Evolutionary conservation across 805 yeast species (phyloP).

Genomic region (Isabelozyma heimii): DNA sequence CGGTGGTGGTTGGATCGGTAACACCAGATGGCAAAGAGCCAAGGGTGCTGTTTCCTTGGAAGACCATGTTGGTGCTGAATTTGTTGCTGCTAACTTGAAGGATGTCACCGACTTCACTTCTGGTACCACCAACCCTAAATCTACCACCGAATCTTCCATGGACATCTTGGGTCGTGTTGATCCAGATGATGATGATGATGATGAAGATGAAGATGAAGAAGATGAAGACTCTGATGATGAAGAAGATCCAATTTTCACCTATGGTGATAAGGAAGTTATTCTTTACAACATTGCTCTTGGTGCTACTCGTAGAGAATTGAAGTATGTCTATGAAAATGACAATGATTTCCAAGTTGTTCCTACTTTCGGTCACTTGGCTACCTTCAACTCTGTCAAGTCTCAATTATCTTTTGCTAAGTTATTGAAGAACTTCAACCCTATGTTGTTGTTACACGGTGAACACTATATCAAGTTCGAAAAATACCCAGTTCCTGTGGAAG

Average conservation of each 20-base stretch:
- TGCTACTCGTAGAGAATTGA: constrained; percentile 71
- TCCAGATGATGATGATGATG: constrained; percentile 47
- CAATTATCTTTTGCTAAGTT: constrained; percentile 56
- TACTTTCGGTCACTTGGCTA: constrained; percentile 86
- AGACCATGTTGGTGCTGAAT: constrained; percentile 59
- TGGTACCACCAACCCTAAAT: constrained; percentile 53
- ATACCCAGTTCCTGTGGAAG: constrained; percentile 78
- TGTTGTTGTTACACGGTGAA: constrained; percentile 91
- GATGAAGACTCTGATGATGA: constrained; percentile 34
- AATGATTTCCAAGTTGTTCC: constrained; percentile 83
- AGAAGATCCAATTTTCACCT: constrained; percentile 50
- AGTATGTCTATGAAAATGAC: constrained; percentile 76
- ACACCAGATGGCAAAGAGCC: constrained; percentile 93
- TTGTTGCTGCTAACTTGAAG: constrained; percentile 63
- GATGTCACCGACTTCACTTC: constrained; percentile 60
- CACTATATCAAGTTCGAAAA: constrained; percentile 77
- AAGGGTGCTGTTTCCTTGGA: constrained; percentile 73
- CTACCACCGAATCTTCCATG: constrained; percentile 76
- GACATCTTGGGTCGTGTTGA: constrained; percentile 68
- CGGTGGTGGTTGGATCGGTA: constrained; percentile 97
- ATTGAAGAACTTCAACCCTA: constrained; percentile 83
- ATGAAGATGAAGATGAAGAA: constrained; percentile 42
- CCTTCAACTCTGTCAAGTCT: constrained; percentile 61
- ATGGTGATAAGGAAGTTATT: constrained; percentile 68
- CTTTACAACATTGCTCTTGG: constrained; percentile 90